Evolutionary conservation across 352 stramenopile genomes (phyloP).

Genomic region (Pelagophyceae sp.): DNA sequence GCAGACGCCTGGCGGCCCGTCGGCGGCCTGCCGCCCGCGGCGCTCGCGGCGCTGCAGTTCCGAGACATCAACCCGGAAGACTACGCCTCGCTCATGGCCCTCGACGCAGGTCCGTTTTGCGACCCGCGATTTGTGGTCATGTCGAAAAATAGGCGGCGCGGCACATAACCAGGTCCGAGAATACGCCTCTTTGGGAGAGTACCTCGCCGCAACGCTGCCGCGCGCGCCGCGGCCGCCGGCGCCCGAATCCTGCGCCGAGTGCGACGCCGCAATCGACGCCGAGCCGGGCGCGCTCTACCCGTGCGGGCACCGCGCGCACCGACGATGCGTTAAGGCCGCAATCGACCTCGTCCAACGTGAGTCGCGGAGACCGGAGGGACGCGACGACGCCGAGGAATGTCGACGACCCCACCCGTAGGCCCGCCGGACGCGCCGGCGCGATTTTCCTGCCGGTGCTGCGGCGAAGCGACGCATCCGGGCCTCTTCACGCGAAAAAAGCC

Average conservation of each 20-base stretch:
- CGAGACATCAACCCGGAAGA: not conserved
- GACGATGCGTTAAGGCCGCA: not conserved
- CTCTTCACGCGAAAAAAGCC: not conserved
- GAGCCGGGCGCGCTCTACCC: not conserved
- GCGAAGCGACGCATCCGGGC: not conserved
- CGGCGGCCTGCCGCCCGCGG: not conserved
- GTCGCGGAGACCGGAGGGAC: too few species aligned
- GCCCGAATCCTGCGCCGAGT: not conserved
- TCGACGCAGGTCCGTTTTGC: too few species aligned
- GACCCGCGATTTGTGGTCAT: too few species aligned
- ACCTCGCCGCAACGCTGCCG: not conserved
- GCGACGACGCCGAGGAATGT: too few species aligned
- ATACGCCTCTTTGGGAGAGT: not conserved
- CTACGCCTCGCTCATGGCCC: not conserved
- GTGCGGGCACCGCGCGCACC: slow-evolving; percentile 10
- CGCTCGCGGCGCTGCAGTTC: not conserved
- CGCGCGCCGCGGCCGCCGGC: not conserved
- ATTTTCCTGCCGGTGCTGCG: not conserved
- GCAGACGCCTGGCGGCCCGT: not conserved
- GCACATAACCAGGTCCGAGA: too few species aligned
- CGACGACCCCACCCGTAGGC: too few species aligned
- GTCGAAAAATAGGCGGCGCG: too few species aligned
- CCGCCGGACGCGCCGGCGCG: too few species aligned
- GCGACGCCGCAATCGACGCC: not conserved
- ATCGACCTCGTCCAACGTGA: too few species aligned